A percentile compares a stretch with the other conserved stretches of the same genome.
Evolutionary conservation across 139 green algal genomes (phyloP).

Genomic region (Auxenochlorella pyrenoidosa): DNA sequence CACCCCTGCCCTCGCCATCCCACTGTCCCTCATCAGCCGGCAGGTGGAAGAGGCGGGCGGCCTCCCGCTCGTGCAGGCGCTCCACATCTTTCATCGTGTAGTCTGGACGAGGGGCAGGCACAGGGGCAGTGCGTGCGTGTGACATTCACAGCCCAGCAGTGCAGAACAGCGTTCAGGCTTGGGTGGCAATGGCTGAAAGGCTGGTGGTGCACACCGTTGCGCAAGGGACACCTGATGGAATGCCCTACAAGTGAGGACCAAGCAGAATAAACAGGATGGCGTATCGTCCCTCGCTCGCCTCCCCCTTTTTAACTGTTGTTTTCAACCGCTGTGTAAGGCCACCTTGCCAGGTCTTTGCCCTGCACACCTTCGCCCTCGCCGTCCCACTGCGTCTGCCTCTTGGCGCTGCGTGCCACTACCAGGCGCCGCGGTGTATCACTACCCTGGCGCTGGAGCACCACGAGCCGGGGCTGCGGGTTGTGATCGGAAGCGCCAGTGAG

Average conservation of each 20-base stretch:
- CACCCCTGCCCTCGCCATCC: slow-evolving; percentile 26
- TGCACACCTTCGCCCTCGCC: neutral
- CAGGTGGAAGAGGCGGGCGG: slow-evolving; percentile 4
- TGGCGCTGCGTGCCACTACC: neutral
- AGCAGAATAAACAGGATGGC: no score
- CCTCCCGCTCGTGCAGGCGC: neutral
- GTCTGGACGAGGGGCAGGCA: neutral
- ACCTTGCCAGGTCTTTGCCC: neutral
- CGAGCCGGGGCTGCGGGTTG: neutral
- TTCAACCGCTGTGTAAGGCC: no score
- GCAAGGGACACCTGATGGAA: no score
- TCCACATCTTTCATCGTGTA: slow-evolving; percentile 16
- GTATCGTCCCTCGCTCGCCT: no score
- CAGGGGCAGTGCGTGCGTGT: no score
- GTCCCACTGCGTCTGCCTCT: slow-evolving; percentile 4
- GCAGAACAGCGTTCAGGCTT: no score
- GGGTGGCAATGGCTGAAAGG: no score
- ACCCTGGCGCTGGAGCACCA: neutral
- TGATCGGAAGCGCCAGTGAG: no score
- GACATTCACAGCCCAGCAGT: no score
- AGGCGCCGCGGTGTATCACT: neutral
- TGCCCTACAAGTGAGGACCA: no score
- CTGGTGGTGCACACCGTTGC: no score
- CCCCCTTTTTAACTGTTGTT: no score
- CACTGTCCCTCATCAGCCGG: slow-evolving; percentile 9